Conservation (phyloP, 2,329 filamentous ascomycete genomes). For the Penicillium sp. region DNA sequence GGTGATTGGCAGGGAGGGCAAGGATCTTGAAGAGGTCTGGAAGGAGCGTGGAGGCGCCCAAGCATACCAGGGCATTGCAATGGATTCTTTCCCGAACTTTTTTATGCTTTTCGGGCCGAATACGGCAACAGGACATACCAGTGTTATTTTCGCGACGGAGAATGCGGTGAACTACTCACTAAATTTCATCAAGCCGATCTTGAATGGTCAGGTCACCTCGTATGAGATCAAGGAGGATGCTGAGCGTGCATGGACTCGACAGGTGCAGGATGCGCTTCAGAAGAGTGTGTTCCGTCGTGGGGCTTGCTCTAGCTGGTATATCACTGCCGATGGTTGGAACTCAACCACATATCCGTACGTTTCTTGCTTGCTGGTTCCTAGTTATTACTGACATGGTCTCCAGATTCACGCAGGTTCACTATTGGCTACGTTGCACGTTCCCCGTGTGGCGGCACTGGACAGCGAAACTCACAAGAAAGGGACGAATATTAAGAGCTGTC, state of each 20-base stretch:
- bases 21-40: constrained; percentile 57
- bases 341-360: constrained; percentile 48
- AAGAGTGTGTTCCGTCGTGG: constrained; percentile 49
- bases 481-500: constrained; percentile 35
- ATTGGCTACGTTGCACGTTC: constrained; percentile 51
- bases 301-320: constrained; percentile 53
- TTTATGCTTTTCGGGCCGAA: constrained; percentile 65
- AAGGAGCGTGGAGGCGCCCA: constrained; percentile 57
- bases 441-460: constrained; percentile 56
- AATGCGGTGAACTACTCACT: constrained; percentile 61
- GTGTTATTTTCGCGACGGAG: constrained; percentile 59
- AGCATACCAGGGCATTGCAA: constrained; percentile 58
- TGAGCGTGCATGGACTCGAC: constrained; percentile 47
- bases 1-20: constrained; percentile 52
- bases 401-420: constrained; percentile 53
- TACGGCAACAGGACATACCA: constrained; percentile 60
- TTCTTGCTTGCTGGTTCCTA: background rate
- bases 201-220: constrained; percentile 45
- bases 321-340: constrained; percentile 50
- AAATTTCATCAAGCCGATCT: constrained; percentile 56
- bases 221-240: constrained; percentile 52
- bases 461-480: constrained; percentile 51
- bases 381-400: constrained; percentile 11
- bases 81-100: constrained; percentile 64
- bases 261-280: constrained; percentile 49